A percentile compares a stretch with the other conserved stretches of the same genome.
Evolutionary conservation across 2,329 filamentous ascomycete species (phyloP).

Genomic region (Phialemoniopsis sp.): DNA sequence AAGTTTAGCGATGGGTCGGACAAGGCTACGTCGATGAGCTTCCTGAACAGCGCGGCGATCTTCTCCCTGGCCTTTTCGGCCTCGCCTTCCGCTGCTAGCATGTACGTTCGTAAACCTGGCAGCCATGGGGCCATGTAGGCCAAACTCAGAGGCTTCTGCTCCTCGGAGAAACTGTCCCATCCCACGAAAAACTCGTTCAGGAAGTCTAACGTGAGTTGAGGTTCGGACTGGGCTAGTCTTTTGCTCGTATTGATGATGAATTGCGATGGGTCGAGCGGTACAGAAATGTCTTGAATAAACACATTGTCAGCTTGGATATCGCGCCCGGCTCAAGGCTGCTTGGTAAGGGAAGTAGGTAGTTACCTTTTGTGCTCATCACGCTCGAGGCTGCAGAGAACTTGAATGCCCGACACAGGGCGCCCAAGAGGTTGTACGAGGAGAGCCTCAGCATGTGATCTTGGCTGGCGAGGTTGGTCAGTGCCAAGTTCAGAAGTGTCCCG

Average conservation of each 20-base stretch:
- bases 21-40: conserved; percentile 62
- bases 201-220: conserved; percentile 65
- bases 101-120: conserved; percentile 52
- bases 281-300: conserved; percentile 55
- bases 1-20: conserved; percentile 55
- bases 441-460: conserved; percentile 55
- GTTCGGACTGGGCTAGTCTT: conserved; percentile 58
- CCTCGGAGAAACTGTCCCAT: conserved; percentile 65
- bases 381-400: conserved; percentile 60
- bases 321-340: background rate
- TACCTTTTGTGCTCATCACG: conserved; percentile 59
- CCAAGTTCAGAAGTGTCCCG: conserved; percentile 64
- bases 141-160: conserved; percentile 62
- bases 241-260: conserved; percentile 65
- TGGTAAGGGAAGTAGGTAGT: conserved; percentile 9
- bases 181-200: conserved; percentile 70
- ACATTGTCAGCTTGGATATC: conserved; percentile 2
- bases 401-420: conserved; percentile 63
- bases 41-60: conserved; percentile 58
- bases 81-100: conserved; percentile 55
- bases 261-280: conserved; percentile 58
- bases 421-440: conserved; percentile 64
- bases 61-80: conserved; percentile 64
- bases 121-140: conserved; percentile 71
- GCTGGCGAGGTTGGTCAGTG: conserved; percentile 63